A percentile compares a stretch with the other conserved stretches of the same genome.
phyloP scores from a whole-genome alignment of 768 basidiomycete genomes.

The Mycena capillaripes region DNA sequence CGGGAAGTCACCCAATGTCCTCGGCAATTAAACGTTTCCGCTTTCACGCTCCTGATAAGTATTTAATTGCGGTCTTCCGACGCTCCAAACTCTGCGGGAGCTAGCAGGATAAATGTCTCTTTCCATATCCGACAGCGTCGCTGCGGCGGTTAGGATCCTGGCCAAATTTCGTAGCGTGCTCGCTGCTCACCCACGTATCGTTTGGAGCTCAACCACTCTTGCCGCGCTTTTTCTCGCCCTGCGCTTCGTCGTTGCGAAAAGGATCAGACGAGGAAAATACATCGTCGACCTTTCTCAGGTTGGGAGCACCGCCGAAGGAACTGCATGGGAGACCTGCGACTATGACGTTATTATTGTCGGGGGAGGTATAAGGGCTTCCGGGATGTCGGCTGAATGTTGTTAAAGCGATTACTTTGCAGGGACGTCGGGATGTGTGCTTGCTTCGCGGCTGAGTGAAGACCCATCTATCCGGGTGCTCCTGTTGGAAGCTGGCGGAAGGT shows the following conservation, averaged over 20 bases:
- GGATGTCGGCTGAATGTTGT: not conserved
- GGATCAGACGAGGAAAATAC: conserved; percentile 22
- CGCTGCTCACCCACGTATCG: conserved; percentile 4
- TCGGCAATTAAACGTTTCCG: conserved; percentile 32
- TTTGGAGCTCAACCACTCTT: conserved; percentile 19
- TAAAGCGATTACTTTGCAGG: conserved; percentile 50
- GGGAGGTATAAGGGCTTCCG: conserved; percentile 57
- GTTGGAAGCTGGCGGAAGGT: conserved; percentile 76
- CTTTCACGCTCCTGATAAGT: too few species aligned
- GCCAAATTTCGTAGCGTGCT: conserved; percentile 12
- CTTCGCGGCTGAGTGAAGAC: conserved; percentile 70
- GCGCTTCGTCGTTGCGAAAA: conserved; percentile 8
- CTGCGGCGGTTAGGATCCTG: not conserved
- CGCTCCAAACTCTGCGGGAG: too few species aligned
- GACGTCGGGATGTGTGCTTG: conserved; percentile 74
- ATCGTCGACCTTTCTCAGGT: conserved; percentile 31
- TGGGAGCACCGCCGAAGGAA: conserved; percentile 3
- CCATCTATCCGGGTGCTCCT: conserved; percentile 68
- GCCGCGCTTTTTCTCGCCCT: conserved; percentile 20
- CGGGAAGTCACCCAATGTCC: too few species aligned
- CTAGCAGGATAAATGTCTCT: too few species aligned
- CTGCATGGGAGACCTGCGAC: conserved; percentile 33
- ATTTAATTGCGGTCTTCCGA: too few species aligned
- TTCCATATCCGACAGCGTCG: not conserved
- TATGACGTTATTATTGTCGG: conserved; percentile 69